Percentiles rank a stretch among this genome's conserved stretches.
Conservation (phyloP, 257 asterid species). For the Solanum ahanhuiri region DNA sequence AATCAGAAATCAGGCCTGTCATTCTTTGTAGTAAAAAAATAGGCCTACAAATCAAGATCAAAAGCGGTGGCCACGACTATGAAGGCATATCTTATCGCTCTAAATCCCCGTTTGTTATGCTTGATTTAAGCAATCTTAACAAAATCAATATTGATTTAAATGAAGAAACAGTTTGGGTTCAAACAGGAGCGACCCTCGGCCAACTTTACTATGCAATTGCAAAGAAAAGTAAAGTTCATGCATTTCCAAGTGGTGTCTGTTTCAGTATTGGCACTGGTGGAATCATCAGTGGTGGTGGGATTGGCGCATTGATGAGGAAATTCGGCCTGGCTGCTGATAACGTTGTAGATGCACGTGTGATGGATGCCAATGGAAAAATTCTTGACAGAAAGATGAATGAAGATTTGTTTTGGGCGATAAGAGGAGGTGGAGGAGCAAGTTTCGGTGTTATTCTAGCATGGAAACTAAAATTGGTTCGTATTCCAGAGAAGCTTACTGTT, state of each 20-base stretch:
- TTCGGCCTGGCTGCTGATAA: neutral
- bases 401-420: neutral
- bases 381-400: neutral
- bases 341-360: neutral
- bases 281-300: neutral
- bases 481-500: neutral
- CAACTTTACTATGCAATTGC: constrained; percentile 1
- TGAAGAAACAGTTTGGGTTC: constrained; percentile 3
- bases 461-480: neutral
- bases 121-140: neutral
- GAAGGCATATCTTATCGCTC: neutral
- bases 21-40: neutral
- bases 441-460: neutral
- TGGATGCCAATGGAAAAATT: neutral
- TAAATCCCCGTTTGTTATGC: neutral
- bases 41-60: neutral
- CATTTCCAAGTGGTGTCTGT: constrained; percentile 3
- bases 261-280: constrained; percentile 11
- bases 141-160: neutral
- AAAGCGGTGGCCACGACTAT: neutral
- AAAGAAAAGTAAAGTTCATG: neutral
- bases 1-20: neutral
- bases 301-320: neutral
- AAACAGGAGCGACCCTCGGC: constrained; percentile 4
- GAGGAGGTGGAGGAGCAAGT: neutral